A percentile compares a stretch with the other conserved stretches of the same genome.
These are phyloP conservation scores for Hymenochaete sp. DNA, from an alignment of 1,284 basidiomycete genomes.

Conservation along the genomic window DNA sequence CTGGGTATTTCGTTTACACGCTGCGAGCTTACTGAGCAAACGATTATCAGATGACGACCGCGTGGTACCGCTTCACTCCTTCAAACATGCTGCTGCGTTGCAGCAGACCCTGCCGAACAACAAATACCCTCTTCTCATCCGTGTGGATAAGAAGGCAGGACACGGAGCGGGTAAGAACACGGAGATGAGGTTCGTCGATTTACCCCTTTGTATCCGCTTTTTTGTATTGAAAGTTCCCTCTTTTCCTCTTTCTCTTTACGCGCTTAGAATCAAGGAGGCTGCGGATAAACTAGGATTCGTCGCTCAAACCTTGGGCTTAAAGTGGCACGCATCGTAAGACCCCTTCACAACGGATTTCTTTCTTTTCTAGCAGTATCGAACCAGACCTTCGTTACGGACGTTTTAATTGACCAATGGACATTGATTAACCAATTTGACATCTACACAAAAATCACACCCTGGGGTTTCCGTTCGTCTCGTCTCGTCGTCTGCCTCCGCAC, in stretches of 20 bases:
- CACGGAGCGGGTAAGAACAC: slow-evolving; percentile 77
- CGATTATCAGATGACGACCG: slow-evolving; percentile 82
- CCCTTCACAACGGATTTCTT: background rate
- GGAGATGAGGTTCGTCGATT: slow-evolving; percentile 47
- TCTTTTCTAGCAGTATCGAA: background rate
- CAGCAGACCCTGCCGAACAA: slow-evolving; percentile 59
- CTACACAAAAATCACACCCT: too few species aligned
- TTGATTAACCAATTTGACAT: too few species aligned
- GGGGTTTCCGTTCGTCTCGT: too few species aligned
- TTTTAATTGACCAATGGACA: too few species aligned
- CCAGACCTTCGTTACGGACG: background rate
- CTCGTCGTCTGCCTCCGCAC: too few species aligned
- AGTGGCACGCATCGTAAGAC: slow-evolving; percentile 26
- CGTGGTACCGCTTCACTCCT: slow-evolving; percentile 74
- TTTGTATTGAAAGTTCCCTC: background rate
- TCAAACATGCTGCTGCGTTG: slow-evolving; percentile 69
- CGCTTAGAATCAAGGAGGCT: slow-evolving; percentile 61
- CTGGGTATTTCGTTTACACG: too few species aligned
- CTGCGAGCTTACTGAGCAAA: too few species aligned
- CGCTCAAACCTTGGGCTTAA: slow-evolving; percentile 52
- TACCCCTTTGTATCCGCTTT: slow-evolving; percentile 2
- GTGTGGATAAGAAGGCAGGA: slow-evolving; percentile 72
- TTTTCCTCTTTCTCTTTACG: too few species aligned
- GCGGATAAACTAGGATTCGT: slow-evolving; percentile 73
- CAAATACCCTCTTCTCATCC: slow-evolving; percentile 59